Evolutionary conservation across 202 grass and related monocot species (phyloP).

Genomic region (Carex arenaria): DNA sequence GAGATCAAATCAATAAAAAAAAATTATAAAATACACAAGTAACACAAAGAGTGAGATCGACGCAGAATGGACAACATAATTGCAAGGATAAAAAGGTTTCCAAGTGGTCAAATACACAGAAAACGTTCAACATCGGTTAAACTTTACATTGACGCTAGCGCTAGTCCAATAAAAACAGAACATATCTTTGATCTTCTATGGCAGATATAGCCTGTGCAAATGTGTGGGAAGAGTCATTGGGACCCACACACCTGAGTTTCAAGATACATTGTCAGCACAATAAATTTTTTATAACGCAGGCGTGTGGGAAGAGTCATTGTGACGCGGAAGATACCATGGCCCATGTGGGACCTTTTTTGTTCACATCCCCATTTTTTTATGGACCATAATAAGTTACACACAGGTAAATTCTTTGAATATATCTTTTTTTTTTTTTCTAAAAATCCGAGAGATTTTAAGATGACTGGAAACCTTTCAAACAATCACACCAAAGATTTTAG

Average conservation of each 20-base stretch:
- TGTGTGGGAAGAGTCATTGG: neutral
- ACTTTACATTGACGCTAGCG: neutral
- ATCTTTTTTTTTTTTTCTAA: neutral
- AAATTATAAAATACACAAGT: neutral
- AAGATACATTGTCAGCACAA: neutral
- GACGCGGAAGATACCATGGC: neutral
- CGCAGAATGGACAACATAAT: slow-evolving; percentile 9
- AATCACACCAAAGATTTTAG: neutral
- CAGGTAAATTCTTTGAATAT: neutral
- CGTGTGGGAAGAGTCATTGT: neutral
- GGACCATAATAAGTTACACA: neutral
- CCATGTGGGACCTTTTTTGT: neutral
- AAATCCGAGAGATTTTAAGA: neutral
- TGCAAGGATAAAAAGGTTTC: neutral
- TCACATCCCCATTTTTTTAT: neutral
- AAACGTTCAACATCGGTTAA: neutral
- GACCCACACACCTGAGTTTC: neutral
- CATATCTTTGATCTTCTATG: neutral
- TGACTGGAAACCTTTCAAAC: neutral
- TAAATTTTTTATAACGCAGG: neutral
- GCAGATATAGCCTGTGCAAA: neutral
- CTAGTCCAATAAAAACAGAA: neutral
- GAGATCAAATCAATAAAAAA: neutral
- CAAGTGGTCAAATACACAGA: slow-evolving; percentile 14
- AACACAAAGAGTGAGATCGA: slow-evolving; percentile 12